A percentile compares a stretch with the other conserved stretches of the same genome.
These are phyloP conservation scores for Serendipita sp. DNA, from an alignment of 768 basidiomycete species.

Conservation along the genomic window DNA sequence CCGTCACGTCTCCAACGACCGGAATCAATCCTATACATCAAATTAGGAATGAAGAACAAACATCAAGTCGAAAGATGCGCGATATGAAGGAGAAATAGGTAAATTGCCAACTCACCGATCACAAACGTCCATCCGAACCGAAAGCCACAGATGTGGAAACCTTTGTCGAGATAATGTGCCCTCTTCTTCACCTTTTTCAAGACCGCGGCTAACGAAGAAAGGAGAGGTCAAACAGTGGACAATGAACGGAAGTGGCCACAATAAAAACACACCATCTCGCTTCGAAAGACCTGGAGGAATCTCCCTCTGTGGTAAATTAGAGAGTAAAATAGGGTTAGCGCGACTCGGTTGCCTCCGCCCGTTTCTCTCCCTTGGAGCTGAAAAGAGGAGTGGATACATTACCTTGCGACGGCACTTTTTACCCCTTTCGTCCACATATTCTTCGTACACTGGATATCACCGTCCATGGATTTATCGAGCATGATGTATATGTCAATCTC, in stretches of 20 bases:
- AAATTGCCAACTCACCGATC: slow-evolving; percentile 37
- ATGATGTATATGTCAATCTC: too few species aligned
- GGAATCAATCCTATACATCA: slow-evolving; percentile 42
- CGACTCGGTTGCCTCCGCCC: too few species aligned
- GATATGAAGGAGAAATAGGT: too few species aligned
- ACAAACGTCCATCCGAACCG: slow-evolving; percentile 79
- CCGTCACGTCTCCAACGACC: slow-evolving; percentile 48
- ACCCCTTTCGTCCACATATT: slow-evolving; percentile 38
- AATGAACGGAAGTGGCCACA: too few species aligned
- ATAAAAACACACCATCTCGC: slow-evolving; percentile 42
- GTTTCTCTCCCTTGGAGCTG: neutral
- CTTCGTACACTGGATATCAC: slow-evolving; percentile 39
- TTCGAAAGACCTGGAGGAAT: slow-evolving; percentile 61
- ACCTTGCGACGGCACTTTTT: slow-evolving; percentile 45
- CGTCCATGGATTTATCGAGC: too few species aligned
- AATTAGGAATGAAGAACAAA: too few species aligned
- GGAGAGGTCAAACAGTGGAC: too few species aligned
- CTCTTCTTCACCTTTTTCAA: slow-evolving; percentile 58
- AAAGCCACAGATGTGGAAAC: slow-evolving; percentile 63
- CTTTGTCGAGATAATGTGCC: slow-evolving; percentile 79
- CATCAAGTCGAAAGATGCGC: too few species aligned
- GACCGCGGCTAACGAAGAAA: slow-evolving; percentile 22
- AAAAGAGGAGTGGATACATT: too few species aligned
- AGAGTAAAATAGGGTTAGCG: neutral
- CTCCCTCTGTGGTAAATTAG: slow-evolving; percentile 32